phyloP scores from a whole-genome alignment of 345 rosid genomes.

The Iberis pinnata region DNA sequence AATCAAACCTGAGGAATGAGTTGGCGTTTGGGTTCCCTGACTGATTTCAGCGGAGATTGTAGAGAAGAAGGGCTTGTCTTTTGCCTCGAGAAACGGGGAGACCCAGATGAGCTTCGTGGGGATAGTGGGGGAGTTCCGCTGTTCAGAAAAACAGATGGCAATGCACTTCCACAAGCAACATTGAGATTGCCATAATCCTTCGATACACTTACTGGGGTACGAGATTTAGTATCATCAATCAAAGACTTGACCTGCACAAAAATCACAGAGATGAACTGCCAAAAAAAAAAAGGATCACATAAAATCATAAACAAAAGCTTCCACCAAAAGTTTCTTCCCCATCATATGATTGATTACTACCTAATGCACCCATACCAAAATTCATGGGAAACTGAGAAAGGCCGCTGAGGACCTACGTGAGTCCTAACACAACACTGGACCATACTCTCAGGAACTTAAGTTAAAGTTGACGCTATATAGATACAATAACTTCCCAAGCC shows the following conservation, averaged over 20 bases:
- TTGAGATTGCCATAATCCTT: constrained; percentile 38
- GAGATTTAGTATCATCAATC: constrained; percentile 66
- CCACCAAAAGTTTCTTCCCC: no score
- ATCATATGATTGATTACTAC: no score
- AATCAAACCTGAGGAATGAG: constrained; percentile 78
- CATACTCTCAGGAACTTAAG: not conserved
- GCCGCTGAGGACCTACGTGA: not conserved
- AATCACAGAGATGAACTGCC: constrained; percentile 5
- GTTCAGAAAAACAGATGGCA: constrained; percentile 72
- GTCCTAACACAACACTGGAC: not conserved
- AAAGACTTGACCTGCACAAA: constrained; percentile 57
- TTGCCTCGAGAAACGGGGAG: constrained; percentile 62
- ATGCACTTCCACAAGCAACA: constrained; percentile 38
- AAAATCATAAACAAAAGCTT: not conserved
- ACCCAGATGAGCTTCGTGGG: constrained; percentile 66
- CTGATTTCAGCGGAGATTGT: constrained; percentile 63
- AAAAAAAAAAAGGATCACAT: no score
- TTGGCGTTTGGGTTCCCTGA: constrained; percentile 53
- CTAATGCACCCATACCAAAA: no score
- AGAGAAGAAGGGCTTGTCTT: constrained; percentile 61
- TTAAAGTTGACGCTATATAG: not conserved
- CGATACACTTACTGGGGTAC: constrained; percentile 41
- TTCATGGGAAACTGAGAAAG: not conserved
- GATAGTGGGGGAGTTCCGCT: constrained; percentile 89
- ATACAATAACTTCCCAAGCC: not conserved